Evolutionary conservation across 495 filamentous ascomycete species (phyloP).

Genomic region (Talaromyces trachyspermus): DNA sequence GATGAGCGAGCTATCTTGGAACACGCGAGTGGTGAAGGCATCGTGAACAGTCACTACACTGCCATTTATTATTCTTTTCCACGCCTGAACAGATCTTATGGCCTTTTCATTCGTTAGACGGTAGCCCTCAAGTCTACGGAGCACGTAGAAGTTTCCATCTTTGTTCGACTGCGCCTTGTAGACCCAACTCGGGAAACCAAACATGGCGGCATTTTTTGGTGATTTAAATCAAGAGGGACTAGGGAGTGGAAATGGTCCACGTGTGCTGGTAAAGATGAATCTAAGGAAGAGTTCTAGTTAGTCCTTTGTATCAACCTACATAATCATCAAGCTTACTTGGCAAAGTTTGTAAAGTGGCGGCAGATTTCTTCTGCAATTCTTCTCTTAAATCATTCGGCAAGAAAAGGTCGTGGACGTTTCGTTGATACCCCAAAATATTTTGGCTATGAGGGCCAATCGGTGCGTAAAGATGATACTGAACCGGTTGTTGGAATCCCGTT

Average conservation of each 20-base stretch:
- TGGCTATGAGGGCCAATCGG: constrained; percentile 76
- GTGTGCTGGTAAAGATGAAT: constrained; percentile 61
- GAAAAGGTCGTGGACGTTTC: constrained; percentile 82
- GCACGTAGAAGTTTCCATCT: constrained; percentile 75
- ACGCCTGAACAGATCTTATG: constrained; percentile 77
- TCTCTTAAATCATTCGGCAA: constrained; percentile 76
- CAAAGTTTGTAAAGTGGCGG: constrained; percentile 75
- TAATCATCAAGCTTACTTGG: constrained; percentile 49
- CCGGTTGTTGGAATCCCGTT: constrained; percentile 57
- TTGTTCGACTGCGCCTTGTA: constrained; percentile 91
- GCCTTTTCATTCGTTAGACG: constrained; percentile 83
- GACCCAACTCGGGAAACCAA: constrained; percentile 84
- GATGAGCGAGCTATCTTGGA: constrained; percentile 90
- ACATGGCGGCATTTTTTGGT: constrained; percentile 64
- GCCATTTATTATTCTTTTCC: constrained; percentile 78
- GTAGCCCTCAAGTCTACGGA: constrained; percentile 79
- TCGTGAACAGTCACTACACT: constrained; percentile 84
- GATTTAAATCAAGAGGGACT: constrained; percentile 77
- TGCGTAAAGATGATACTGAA: constrained; percentile 90
- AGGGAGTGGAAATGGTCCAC: constrained; percentile 87
- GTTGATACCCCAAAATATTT: constrained; percentile 72
- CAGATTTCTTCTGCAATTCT: constrained; percentile 81
- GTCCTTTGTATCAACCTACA: too few species aligned
- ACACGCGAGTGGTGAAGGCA: constrained; percentile 85
- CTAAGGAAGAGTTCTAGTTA: constrained; percentile 25